Base-by-base conservation (phyloP, 176 grass and related monocot genomes). In the Pharus latifolius region DNA sequence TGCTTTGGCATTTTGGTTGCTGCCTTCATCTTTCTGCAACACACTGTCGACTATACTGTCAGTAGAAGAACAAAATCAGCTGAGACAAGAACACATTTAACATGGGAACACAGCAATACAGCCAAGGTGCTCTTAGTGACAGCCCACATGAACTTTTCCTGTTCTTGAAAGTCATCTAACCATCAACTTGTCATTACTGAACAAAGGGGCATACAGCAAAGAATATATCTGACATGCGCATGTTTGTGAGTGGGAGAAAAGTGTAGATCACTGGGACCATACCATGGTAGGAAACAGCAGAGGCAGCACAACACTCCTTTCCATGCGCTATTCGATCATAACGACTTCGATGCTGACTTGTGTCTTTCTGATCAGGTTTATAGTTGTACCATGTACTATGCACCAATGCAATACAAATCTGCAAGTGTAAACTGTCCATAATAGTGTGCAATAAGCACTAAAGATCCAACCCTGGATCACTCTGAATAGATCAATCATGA, bases 261-360 rank as follows among this genome's bases (percentile, higher is more conserved):
- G 29, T 23, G 40, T 64, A 49, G 46, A 69, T 63, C 45, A 12
- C 37, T 63, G 64, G 55, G 72, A 63, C 63, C 55, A 44, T 63
- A 22, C 28, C 63, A 75, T 29, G 35, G 55, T 47, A 56, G 65
- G 46, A 35, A 76, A 70, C 16, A 70, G 28, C 37, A 47, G 38
- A 56, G 71, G 24, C 32, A 67, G 33, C 24, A 67, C n/a, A 47
- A 50, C 1, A 70, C 2, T 16, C 63, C 49, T 54, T 58, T 54
- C 37, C 58, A n/a, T 64, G 49, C 15, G 51, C 23, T 78, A 34
- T 56, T 78, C 43, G 49, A 49, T 59, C 60, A 23, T 49, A 74
- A 77, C 38, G 46, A 60, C 13, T n/a, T 26, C 31, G 20, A 33
- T 28, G 61, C 60, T 76, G 56, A 82, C 72, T 75, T 62, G 45